Percentiles rank a stretch among this genome's conserved stretches.
phyloP scores from a whole-genome alignment of 345 rosid species.

The Salix arbutifolia region DNA sequence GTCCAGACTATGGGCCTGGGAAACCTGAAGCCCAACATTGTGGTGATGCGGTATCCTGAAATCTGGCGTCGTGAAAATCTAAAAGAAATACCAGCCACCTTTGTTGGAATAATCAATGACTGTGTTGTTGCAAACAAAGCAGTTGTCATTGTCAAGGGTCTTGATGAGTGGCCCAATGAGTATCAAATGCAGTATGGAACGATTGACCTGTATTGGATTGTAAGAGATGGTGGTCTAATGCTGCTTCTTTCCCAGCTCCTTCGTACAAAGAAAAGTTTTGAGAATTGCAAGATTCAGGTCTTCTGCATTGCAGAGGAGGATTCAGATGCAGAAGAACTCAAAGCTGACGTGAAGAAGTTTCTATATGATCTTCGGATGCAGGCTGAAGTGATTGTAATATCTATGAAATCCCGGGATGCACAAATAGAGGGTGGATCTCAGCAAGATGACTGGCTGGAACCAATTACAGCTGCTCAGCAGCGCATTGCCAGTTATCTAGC shows the following conservation, averaged over 20 bases:
- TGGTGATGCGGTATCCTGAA: conserved; percentile 98
- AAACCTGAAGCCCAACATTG: conserved; percentile 92
- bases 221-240: conserved; percentile 98
- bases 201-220: conserved; percentile 97
- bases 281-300: conserved; percentile 96
- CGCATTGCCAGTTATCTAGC: conserved; percentile 61
- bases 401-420: conserved; percentile 92
- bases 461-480: conserved; percentile 66
- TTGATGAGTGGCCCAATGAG: conserved; percentile 99
- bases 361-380: conserved; percentile 98
- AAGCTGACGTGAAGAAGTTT: conserved; percentile 92
- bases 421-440: conserved; percentile 58
- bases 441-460: conserved; percentile 71
- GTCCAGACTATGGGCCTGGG: conserved; percentile 99
- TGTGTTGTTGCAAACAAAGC: conserved; percentile 98
- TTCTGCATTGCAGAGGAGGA: conserved; percentile 99
- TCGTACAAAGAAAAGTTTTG: conserved; percentile 95
- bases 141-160: conserved; percentile 96
- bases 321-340: conserved; percentile 87
- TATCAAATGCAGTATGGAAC: conserved; percentile 96
- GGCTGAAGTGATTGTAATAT: conserved; percentile 88
- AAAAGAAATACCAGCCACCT: conserved; percentile 83
- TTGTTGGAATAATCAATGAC: conserved; percentile 88
- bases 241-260: conserved; percentile 98
- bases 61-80: conserved; percentile 97